Evolutionary conservation across 176 grass and related monocot genomes (phyloP).

Genomic region (Puccinellia tenuiflora): DNA sequence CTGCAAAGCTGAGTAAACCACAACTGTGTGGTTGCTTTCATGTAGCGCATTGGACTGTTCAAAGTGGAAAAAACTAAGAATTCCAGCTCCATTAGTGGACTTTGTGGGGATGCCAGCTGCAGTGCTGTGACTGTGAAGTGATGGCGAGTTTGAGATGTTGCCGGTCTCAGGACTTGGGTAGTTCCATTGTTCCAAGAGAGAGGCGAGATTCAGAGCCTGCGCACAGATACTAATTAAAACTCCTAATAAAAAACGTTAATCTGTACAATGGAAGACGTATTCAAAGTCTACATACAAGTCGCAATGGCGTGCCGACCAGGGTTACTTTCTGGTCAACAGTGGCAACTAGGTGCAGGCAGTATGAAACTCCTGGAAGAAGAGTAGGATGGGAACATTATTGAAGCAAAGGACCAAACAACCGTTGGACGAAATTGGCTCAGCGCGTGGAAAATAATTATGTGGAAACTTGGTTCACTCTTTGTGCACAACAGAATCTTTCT

Average conservation of each 20-base stretch:
- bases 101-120: no score
- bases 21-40: background rate
- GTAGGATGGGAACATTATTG: background rate
- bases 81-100: background rate
- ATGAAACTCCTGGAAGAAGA: background rate
- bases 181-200: background rate
- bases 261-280: no score
- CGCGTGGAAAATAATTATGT: no score
- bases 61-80: background rate
- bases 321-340: background rate
- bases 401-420: background rate
- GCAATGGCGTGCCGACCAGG: no score
- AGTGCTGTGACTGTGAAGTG: no score
- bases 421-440: background rate
- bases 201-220: no score
- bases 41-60: background rate
- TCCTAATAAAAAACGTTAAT: no score
- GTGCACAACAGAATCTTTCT: no score
- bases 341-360: no score
- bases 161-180: background rate
- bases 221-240: no score
- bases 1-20: background rate
- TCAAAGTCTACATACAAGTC: no score
- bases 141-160: background rate
- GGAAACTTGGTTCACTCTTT: no score